A percentile compares a stretch with the other conserved stretches of the same genome.
Evolutionary conservation across 2,329 filamentous ascomycete species (phyloP).

Genomic region (Diplodia scrobiculata): DNA sequence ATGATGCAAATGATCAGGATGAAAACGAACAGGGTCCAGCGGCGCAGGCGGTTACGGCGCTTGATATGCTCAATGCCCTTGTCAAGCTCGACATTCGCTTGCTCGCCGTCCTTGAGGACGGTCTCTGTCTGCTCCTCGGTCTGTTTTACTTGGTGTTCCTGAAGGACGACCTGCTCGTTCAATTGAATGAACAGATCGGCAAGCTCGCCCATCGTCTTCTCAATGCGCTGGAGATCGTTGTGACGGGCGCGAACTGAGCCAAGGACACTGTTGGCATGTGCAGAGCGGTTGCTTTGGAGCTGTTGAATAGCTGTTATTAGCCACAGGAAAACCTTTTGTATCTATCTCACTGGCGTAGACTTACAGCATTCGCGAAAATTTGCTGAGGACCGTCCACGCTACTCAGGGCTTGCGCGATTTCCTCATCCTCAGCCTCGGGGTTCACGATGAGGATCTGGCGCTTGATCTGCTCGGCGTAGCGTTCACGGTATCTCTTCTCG

Average conservation of each 20-base stretch:
- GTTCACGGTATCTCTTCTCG: constrained; percentile 69
- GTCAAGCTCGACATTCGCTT: constrained; percentile 69
- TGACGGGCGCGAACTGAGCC: constrained; percentile 79
- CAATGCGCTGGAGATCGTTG: constrained; percentile 79
- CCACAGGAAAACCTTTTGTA: no score
- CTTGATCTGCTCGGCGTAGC: constrained; percentile 75
- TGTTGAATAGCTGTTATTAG: no score
- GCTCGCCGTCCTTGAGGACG: constrained; percentile 66
- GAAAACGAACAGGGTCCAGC: constrained; percentile 70
- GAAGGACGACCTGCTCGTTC: constrained; percentile 71
- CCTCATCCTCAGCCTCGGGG: constrained; percentile 72
- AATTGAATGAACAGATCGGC: constrained; percentile 72
- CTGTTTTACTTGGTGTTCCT: constrained; percentile 65
- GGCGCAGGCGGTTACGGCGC: constrained; percentile 73
- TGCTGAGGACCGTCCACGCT: constrained; percentile 76
- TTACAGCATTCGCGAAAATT: constrained; percentile 79
- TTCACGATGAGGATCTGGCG: constrained; percentile 82
- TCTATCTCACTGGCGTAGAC: no score
- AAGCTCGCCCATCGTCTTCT: constrained; percentile 72
- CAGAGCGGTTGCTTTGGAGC: constrained; percentile 74
- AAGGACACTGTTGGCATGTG: constrained; percentile 71
- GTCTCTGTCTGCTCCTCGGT: constrained; percentile 67
- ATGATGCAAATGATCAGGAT: constrained; percentile 53
- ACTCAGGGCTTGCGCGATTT: constrained; percentile 69
- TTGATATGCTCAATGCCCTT: constrained; percentile 68